A percentile compares a stretch with the other conserved stretches of the same genome.
phyloP scores from a whole-genome alignment of 2,329 filamentous ascomycete genomes.

The Paracoccidioides lutzii region DNA sequence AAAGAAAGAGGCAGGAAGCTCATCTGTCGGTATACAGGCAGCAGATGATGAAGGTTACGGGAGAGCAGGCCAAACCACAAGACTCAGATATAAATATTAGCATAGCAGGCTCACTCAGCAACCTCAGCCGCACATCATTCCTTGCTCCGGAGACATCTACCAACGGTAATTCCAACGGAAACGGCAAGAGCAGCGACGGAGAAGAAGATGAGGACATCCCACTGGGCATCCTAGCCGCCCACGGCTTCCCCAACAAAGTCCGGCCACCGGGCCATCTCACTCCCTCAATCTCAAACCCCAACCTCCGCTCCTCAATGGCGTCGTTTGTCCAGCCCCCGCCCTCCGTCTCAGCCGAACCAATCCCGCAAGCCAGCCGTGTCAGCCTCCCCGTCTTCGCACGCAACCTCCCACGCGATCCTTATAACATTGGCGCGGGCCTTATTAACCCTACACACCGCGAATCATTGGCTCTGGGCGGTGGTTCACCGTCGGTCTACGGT shows the following conservation, averaged over 20 bases:
- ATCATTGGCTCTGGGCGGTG: conserved; percentile 56
- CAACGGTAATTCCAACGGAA: conserved; percentile 10
- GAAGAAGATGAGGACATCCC: conserved; percentile 83
- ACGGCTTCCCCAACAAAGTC: conserved; percentile 72
- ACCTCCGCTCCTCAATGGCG: conserved; percentile 47
- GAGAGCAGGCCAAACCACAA: conserved; percentile 41
- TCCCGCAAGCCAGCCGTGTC: conserved; percentile 29
- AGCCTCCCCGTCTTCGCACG: conserved; percentile 70
- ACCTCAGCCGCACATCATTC: conserved; percentile 29
- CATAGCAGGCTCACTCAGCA: conserved; percentile 44
- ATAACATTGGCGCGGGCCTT: conserved; percentile 58
- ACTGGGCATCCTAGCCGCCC: conserved; percentile 71
- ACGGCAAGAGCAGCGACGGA: conserved; percentile 33
- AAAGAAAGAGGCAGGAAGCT: conserved; percentile 76
- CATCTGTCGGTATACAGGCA: conserved; percentile 82
- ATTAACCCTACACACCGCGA: conserved; percentile 62
- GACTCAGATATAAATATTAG: conserved; percentile 33
- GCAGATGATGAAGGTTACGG: conserved; percentile 93
- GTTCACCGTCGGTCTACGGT: conserved; percentile 33
- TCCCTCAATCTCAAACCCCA: conserved; percentile 56
- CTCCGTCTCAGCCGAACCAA: conserved; percentile 45
- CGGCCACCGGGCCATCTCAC: conserved; percentile 58
- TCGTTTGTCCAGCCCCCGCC: conserved; percentile 40
- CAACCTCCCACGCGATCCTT: conserved; percentile 71
- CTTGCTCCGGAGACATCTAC: conserved; percentile 12